These are phyloP conservation scores for Wolfiporia cocos DNA, from an alignment of 1,284 basidiomycete species.

Conservation along the genomic window DNA sequence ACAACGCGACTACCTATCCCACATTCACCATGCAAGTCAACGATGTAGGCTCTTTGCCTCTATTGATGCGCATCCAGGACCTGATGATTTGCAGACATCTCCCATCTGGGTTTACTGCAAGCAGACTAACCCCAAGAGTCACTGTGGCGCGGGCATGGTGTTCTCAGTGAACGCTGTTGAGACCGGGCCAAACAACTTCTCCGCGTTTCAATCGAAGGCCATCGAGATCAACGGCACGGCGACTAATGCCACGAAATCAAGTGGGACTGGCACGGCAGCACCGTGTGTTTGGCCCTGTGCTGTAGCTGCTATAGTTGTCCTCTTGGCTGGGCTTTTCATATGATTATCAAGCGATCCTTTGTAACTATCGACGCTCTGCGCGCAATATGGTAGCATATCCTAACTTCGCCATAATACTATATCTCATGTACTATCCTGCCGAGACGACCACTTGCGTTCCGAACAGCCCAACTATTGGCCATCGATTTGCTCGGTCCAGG, in stretches of 20 bases:
- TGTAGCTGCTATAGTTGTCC: background rate
- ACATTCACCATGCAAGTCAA: conserved; percentile 51
- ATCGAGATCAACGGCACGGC: conserved; percentile 14
- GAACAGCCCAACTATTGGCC: too few species aligned
- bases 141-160: conserved; percentile 62
- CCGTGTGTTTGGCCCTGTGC: background rate
- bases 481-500: too few species aligned
- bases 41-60: conserved; percentile 32
- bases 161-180: conserved; percentile 56
- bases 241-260: background rate
- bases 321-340: background rate
- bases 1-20: conserved; percentile 40
- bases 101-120: conserved; percentile 63
- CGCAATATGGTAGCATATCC: background rate
- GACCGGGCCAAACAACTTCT: conserved; percentile 47
- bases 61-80: background rate
- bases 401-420: too few species aligned
- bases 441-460: too few species aligned
- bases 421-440: too few species aligned
- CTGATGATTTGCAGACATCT: conserved; percentile 25
- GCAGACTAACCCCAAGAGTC: conserved; percentile 36
- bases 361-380: background rate
- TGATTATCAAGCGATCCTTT: background rate
- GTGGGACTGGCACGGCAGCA: background rate
- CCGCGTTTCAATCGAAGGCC: conserved; percentile 41